A percentile compares a stretch with the other conserved stretches of the same genome.
Conservation (phyloP, 164 flowering plant species). For the Macadamia tetraphylla region DNA sequence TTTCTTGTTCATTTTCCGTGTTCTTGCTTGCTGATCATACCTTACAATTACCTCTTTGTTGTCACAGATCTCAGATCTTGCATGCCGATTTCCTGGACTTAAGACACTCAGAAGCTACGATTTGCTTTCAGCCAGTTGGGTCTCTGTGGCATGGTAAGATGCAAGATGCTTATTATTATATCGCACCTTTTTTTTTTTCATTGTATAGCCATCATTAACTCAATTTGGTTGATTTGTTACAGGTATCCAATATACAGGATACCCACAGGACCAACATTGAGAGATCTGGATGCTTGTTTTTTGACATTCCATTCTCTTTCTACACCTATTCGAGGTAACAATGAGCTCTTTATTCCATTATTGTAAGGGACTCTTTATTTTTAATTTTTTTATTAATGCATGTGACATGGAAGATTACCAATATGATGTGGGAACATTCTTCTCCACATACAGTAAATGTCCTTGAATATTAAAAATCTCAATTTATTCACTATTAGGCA, state of each 20-base stretch:
- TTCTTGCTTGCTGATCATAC: neutral
- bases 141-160: constrained; percentile 87
- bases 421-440: too few species aligned
- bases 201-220: neutral
- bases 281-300: constrained; percentile 69
- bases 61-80: constrained; percentile 59
- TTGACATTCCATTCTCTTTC: constrained; percentile 58
- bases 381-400: too few species aligned
- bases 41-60: neutral
- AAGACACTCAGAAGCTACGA: constrained; percentile 80
- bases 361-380: neutral
- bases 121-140: constrained; percentile 67
- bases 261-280: constrained; percentile 63
- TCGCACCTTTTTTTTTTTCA: neutral
- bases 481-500: too few species aligned
- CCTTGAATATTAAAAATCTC: too few species aligned
- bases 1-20: too few species aligned
- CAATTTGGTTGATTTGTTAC: constrained; percentile 9
- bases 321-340: constrained; percentile 35
- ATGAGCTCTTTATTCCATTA: neutral
- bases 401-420: too few species aligned
- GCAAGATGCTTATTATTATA: constrained; percentile 2
- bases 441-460: too few species aligned
- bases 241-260: constrained; percentile 78
- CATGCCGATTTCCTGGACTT: constrained; percentile 51